Base-by-base conservation (phyloP, 2,329 filamentous ascomycete genomes). In the Fusarium hainanense region DNA sequence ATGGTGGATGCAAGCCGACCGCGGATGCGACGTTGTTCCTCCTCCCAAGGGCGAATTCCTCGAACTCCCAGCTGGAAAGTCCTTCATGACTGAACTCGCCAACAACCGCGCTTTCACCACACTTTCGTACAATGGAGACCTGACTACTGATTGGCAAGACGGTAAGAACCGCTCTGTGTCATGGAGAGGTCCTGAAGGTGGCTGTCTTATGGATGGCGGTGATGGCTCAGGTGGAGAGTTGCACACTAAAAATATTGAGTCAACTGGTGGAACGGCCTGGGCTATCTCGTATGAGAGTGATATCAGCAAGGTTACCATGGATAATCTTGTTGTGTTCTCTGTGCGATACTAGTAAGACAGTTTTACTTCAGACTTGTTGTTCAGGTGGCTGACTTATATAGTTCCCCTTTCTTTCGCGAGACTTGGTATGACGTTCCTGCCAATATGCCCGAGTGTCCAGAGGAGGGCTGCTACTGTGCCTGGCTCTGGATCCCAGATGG, bases 1-100 rank as follows among this genome's bases (percentile, higher is more conserved):
- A n/a, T 85, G 83, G 83, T 86, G 84, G 83, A 84, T 85, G 77
- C 84, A 86, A 64, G 78, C 80, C 59, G 80, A 84, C 61, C 81
- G 83, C 12, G 82, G 82, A 43, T 86, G 84, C 65, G 79, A 85
- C 61, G 67, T 73, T 13, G 79, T 78, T 10, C 82, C 79, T 7
- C 76, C 76, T 10, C 61, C 74, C 2, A 66, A 73, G 3, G 74
- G 73, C 32, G 76, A 75, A 14, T 77, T 72, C 21, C 80, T 87
- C 43, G 79, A 81, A 28, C 76, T 87, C 4, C 84, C 84, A 3
- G 85, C 84, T 4, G 83, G 84, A 21, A 81, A 82, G 41, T 75
- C 79, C 0, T 84, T 86, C 67, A 84, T 79, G 25, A 82, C 84
- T 9, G 84, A 87, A 66, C 76, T 85, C 1, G 84, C 84, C 28